Evolutionary conservation across 2,329 filamentous ascomycete genomes (phyloP).

Genomic region (Metarhizium brunneum): DNA sequence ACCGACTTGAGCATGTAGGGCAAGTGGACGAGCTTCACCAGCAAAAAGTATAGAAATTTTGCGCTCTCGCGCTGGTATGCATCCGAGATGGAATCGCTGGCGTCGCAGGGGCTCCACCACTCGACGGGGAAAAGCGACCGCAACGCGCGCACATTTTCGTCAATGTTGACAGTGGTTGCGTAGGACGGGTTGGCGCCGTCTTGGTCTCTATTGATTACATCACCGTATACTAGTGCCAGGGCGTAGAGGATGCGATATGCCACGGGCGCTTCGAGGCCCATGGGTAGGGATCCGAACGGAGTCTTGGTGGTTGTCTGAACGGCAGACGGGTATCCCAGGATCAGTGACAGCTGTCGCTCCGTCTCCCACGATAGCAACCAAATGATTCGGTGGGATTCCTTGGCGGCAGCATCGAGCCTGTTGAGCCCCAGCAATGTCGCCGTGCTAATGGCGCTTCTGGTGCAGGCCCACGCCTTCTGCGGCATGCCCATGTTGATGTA

Average conservation of each 20-base stretch:
- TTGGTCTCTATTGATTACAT: constrained; percentile 6
- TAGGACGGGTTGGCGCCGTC: constrained; percentile 15
- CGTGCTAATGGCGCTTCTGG: constrained; percentile 40
- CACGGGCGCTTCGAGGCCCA: background rate
- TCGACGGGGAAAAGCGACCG: constrained; percentile 5
- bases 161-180: constrained; percentile 27
- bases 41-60: constrained; percentile 29
- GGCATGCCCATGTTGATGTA: constrained; percentile 46
- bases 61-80: constrained; percentile 7
- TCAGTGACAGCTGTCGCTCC: constrained; percentile 41
- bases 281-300: background rate
- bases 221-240: background rate
- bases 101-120: constrained; percentile 4
- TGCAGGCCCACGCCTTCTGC: constrained; percentile 42
- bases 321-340: constrained; percentile 39
- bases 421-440: constrained; percentile 26
- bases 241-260: background rate
- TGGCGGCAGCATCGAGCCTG: constrained; percentile 17
- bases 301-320: background rate
- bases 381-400: constrained; percentile 23
- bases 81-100: background rate
- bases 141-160: constrained; percentile 27
- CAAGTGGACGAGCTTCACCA: constrained; percentile 31
- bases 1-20: constrained; percentile 34
- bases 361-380: constrained; percentile 28